Percentiles rank a stretch among this genome's conserved stretches.
Evolutionary conservation across 2,329 filamentous ascomycete species (phyloP).

Genomic region (Sporothrix protearum): DNA sequence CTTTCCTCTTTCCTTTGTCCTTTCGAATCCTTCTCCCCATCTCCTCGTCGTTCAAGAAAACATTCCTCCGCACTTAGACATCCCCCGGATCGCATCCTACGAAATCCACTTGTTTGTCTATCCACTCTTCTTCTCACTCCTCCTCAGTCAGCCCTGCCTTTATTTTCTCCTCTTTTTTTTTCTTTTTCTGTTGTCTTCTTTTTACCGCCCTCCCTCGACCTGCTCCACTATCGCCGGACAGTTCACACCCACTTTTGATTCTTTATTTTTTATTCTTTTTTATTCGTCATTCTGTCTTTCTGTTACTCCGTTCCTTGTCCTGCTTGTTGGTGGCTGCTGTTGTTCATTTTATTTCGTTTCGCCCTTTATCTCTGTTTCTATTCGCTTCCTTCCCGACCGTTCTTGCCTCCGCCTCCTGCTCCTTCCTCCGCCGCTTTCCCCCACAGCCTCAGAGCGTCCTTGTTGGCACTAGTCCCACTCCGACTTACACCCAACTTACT

Average conservation of each 20-base stretch:
- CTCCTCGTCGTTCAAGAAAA: not conserved
- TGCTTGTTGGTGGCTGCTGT: constrained; percentile 19
- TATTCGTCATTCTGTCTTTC: too few species aligned
- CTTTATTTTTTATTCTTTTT: too few species aligned
- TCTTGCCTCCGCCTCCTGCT: not conserved
- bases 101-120: not conserved
- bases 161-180: not conserved
- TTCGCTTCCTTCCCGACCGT: not conserved
- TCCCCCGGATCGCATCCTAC: not conserved
- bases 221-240: not conserved
- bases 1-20: not conserved
- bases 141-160: not conserved
- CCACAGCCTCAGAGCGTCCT: not conserved
- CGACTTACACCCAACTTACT: not conserved
- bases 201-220: not conserved
- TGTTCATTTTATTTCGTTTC: not conserved
- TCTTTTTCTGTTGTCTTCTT: not conserved
- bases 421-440: not conserved
- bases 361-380: not conserved
- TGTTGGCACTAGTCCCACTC: constrained; percentile 13
- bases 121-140: not conserved
- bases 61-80: not conserved
- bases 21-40: not conserved
- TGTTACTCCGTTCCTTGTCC: not conserved
- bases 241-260: not conserved